These are phyloP conservation scores for Exophiala bonariae DNA, from an alignment of 2,329 filamentous ascomycete genomes.

Conservation along the genomic window DNA sequence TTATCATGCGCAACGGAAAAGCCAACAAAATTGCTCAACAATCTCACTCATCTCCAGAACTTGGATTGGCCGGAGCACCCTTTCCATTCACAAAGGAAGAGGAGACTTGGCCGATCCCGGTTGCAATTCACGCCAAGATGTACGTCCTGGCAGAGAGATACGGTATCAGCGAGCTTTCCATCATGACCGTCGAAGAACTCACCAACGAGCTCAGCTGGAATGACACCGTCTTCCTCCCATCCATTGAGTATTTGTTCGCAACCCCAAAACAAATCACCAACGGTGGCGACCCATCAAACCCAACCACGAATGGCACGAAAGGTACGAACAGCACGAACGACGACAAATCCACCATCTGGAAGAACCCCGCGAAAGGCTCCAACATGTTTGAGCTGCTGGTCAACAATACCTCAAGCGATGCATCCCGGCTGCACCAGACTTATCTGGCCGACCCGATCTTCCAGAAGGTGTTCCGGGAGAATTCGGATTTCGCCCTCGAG, in stretches of 20 bases:
- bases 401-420: not conserved
- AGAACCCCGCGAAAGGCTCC: not conserved
- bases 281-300: not conserved
- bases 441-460: constrained; percentile 3
- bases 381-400: constrained; percentile 10
- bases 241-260: not conserved
- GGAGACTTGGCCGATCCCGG: not conserved
- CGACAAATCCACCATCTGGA: not conserved
- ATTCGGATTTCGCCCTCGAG: constrained; percentile 10
- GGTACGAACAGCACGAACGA: not conserved
- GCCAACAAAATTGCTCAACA: not conserved
- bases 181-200: constrained; percentile 3
- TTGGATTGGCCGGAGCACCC: not conserved
- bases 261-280: not conserved
- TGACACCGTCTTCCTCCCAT: constrained; percentile 7
- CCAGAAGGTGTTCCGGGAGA: constrained; percentile 1
- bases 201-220: constrained; percentile 1
- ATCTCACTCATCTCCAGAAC: not conserved
- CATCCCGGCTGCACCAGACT: no score
- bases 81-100: not conserved
- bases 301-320: not conserved
- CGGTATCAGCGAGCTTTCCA: constrained; percentile 8
- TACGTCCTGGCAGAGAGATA: constrained; percentile 21
- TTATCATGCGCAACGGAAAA: not conserved
- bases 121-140: constrained; percentile 16